Percentiles rank a stretch among this genome's conserved stretches.
These are phyloP conservation scores for Lyophyllum shimeji DNA, from an alignment of 768 basidiomycete genomes.

Conservation along the genomic window DNA sequence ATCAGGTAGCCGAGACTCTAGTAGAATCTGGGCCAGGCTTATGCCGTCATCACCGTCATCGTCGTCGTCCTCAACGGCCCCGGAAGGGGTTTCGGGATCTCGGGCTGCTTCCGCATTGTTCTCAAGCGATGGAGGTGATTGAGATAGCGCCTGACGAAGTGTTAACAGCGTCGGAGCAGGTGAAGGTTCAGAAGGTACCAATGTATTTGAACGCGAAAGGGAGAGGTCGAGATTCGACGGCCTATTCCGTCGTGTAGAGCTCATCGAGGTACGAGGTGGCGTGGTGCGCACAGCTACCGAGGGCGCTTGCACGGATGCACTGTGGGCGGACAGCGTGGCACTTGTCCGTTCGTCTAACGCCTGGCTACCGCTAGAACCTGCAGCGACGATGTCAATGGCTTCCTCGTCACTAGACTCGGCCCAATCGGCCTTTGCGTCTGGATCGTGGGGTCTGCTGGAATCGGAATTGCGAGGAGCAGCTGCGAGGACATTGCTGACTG, in stretches of 20 bases:
- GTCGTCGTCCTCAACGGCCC: conserved; percentile 54
- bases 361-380: conserved; percentile 79
- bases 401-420: conserved; percentile 83
- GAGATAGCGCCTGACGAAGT: conserved; percentile 60
- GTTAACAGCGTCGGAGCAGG: conserved; percentile 64
- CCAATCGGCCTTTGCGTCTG: conserved; percentile 66
- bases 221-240: conserved; percentile 71
- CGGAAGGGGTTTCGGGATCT: conserved; percentile 39
- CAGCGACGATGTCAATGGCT: conserved; percentile 80
- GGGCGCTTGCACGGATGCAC: conserved; percentile 22
- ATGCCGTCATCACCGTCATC: conserved; percentile 68
- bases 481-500: conserved; percentile 61
- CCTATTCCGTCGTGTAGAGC: conserved; percentile 46
- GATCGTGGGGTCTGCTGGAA: conserved; percentile 32
- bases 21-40: conserved; percentile 67
- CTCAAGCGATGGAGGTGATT: conserved; percentile 36
- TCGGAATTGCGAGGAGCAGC: conserved; percentile 39
- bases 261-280: conserved; percentile 28
- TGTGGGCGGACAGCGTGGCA: conserved; percentile 38
- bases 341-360: conserved; percentile 85
- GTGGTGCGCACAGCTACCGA: conserved; percentile 29
- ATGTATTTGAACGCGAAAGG: conserved; percentile 33
- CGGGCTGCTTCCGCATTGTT: conserved; percentile 20
- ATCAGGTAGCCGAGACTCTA: conserved; percentile 78
- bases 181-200: conserved; percentile 50